Conservation (phyloP, 148 eudicot genomes). For the Gaultheria prostrata region DNA sequence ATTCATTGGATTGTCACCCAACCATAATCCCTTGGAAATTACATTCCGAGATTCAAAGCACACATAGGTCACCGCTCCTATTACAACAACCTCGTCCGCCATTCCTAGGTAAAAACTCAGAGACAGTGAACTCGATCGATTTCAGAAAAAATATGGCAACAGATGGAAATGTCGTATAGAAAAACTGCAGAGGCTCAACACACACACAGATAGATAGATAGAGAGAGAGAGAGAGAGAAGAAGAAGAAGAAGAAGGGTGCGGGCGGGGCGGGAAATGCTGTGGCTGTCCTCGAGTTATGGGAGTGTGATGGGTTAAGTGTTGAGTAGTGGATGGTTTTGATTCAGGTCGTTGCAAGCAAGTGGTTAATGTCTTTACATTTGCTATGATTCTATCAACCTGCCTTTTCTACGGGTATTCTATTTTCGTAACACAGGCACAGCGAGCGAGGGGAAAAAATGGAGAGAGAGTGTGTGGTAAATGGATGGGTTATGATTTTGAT, state of each 20-base stretch:
- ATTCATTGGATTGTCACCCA: slow-evolving; percentile 29
- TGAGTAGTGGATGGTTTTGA: neutral
- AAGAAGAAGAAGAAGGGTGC: too few species aligned
- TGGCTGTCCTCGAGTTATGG: slow-evolving; percentile 29
- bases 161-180: neutral
- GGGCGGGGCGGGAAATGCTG: neutral
- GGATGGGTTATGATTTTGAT: neutral
- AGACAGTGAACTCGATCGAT: neutral
- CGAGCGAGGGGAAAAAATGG: neutral
- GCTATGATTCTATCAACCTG: neutral
- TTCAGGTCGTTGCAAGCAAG: slow-evolving; percentile 10
- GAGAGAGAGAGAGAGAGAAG: slow-evolving; percentile 10
- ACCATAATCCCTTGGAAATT: slow-evolving; percentile 19
- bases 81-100: neutral
- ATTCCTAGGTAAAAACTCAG: neutral
- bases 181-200: neutral
- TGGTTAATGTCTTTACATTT: neutral
- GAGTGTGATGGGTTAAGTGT: neutral
- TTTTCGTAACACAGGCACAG: neutral
- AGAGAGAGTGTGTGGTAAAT: neutral
- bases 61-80: slow-evolving; percentile 7
- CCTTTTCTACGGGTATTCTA: neutral
- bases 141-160: neutral
- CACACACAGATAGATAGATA: neutral
- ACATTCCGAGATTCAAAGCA: slow-evolving; percentile 21